Base-by-base conservation (phyloP, 768 basidiomycete genomes). In the Termitomyces sp. region DNA sequence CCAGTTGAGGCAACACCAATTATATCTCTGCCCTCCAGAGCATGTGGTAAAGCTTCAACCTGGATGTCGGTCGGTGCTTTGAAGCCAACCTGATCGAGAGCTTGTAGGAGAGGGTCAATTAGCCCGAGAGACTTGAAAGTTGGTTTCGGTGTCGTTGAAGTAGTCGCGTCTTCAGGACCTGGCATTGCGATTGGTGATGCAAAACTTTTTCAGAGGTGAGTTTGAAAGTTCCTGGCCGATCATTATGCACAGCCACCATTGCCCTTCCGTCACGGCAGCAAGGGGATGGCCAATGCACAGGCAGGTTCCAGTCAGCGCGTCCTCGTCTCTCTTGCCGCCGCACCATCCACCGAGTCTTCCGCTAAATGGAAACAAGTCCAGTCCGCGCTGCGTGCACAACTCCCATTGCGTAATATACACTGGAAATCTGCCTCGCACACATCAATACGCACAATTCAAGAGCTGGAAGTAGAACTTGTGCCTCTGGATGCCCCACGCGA, bases 1-100 rank as follows among this genome's bases (percentile, higher is more conserved):
- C 97, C 97, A 10, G 97, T 99, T 64, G 93, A 88, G 35, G 97
- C 97, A n/a, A 99, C 89, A 20, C 97, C 97, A 59, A 99, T 98
- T 64, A 99, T 92, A 75, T 99, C 97, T 67, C 89, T 85, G 0
- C 95, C 95, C 70, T 91, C 80, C 6, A 99, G 75, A 20, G 95
- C 96, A 75, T 86, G 84, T 0, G 97, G 97, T 50, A 99, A 82
- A 38, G 82, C 81, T 68, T 93, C 85, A 2, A 77, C 75, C 72
- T 99, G 97, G 66, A 99, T 99, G 56, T 91, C 88, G 8, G 96
- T 96, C 0, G 97, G 96, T 46, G 80, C 78, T 62, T 82, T 94
- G 81, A 84, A 98, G 50, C 86, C 85, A 44, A 98, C 76, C 58
- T 88, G 85, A 47, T 86, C 80, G 48, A 98, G 84, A 5, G 95